Conservation (phyloP, 768 basidiomycete species). For the Pleurotus djamor region DNA sequence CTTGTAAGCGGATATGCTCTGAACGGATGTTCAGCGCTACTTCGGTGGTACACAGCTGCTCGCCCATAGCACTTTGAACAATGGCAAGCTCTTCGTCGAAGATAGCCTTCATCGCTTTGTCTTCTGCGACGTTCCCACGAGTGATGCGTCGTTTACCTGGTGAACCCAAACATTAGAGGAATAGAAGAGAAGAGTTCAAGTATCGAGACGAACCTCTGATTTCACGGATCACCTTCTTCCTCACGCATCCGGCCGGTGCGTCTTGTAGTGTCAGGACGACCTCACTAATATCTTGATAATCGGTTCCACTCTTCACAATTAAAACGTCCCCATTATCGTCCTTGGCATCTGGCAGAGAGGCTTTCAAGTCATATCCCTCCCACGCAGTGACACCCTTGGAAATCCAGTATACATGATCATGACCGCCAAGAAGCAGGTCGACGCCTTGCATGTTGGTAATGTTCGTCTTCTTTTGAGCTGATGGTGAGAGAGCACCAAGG, state of each 20-base stretch:
- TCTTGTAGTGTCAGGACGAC: slow-evolving; percentile 59
- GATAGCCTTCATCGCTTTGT: slow-evolving; percentile 50
- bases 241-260: slow-evolving; percentile 58
- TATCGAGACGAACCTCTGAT: slow-evolving; percentile 49
- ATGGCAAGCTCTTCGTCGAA: slow-evolving; percentile 62
- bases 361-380: slow-evolving; percentile 58
- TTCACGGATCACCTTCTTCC: slow-evolving; percentile 59
- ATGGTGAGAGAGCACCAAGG: slow-evolving; percentile 56
- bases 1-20: slow-evolving; percentile 64
- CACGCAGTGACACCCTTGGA: slow-evolving; percentile 66
- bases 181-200: too few relatives aligned
- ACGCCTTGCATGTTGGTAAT: slow-evolving; percentile 66
- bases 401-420: slow-evolving; percentile 83
- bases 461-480: slow-evolving; percentile 37
- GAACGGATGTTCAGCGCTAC: slow-evolving; percentile 73
- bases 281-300: slow-evolving; percentile 86
- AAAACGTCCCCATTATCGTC: slow-evolving; percentile 61
- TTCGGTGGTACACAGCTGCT: slow-evolving; percentile 70
- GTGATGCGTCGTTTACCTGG: slow-evolving; percentile 67
- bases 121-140: slow-evolving; percentile 54
- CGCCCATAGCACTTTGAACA: slow-evolving; percentile 66
- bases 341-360: slow-evolving; percentile 62
- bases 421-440: slow-evolving; percentile 83
- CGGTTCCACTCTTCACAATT: slow-evolving; percentile 85
- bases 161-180: background rate